Conservation (phyloP, 148 eudicot genomes). For the Hydrangea macrophylla region DNA sequence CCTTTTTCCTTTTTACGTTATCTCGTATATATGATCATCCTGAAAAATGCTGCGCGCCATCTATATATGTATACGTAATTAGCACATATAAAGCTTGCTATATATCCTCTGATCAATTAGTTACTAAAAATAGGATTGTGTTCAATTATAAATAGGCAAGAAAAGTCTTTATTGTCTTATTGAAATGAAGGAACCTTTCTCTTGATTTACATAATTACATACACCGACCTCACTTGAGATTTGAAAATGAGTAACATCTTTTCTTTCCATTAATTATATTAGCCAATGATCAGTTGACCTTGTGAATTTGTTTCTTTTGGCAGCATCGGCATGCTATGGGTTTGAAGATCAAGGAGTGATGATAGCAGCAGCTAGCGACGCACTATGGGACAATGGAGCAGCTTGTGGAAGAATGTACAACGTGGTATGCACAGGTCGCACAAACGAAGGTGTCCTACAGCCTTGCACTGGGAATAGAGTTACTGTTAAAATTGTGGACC, state of each 20-base stretch:
- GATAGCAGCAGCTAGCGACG: conserved; percentile 42
- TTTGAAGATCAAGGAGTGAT: conserved; percentile 22
- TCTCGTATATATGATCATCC: no score
- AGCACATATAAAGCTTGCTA: no score
- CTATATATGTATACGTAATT: no score
- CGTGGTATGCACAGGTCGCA: conserved; percentile 35
- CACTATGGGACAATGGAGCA: conserved; percentile 27
- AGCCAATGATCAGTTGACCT: no score
- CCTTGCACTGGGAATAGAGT: conserved; percentile 29
- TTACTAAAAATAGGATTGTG: no score
- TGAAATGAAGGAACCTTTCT: neutral
- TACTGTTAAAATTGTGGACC: conserved; percentile 40
- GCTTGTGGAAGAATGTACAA: conserved; percentile 42
- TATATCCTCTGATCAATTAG: no score
- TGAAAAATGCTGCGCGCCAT: no score
- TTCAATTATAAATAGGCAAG: no score
- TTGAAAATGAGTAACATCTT: neutral
- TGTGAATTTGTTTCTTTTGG: neutral
- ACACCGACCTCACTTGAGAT: neutral
- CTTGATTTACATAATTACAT: neutral
- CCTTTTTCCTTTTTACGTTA: no score
- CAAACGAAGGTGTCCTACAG: conserved; percentile 23
- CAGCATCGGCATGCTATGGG: conserved; percentile 52
- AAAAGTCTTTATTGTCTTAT: no score
- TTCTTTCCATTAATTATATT: neutral